Base-by-base conservation (phyloP, 257 asterid species). In the Linderniella brevidens region DNA sequence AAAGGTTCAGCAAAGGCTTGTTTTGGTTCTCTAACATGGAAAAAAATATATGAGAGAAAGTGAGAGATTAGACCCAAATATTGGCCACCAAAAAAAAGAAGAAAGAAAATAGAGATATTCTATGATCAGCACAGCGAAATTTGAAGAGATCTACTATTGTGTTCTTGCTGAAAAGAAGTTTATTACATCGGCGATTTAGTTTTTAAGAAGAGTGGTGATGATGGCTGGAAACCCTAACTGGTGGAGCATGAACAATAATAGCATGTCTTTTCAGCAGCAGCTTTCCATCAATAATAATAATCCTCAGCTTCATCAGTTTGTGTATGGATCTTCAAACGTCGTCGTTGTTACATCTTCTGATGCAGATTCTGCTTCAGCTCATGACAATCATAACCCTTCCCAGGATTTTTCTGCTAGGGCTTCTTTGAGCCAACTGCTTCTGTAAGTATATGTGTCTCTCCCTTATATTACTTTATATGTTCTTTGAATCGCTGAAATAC, bases 161-260 rank as follows among this genome's bases (percentile, higher is more conserved):
- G 32, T 25, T 25, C 6, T 25, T 25, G 43, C 3, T 2, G 43
- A 39, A 39, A 13, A 39, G 4, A 39, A 39, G 43, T 11, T 11
- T 10, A 13, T 39, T 13, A 10, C 13, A 13, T 39, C 13, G 15
- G 9, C 13, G 3, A 11, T 9, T 37, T 8, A 37, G 11, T 37
- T 37, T 37, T 37, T 8, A 11, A 37, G 40, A 11, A 37, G 45
- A 19, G 46, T 53, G 76, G 69, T 25, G 64, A 70, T 79, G 82
- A 79, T 79, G 94, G 93, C 93, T 47, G 97, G 92, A 82, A 86
- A 82, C 94, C 93, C 97, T 82, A 78, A 58, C 46, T 79, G 92
- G 92, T 82, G 94, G 94, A 77, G 76, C 75, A 78, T 65, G 76
- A 64, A 65, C 6, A 25, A 6, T 25, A 25, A 25, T 58, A 77